Conservation (phyloP, 2,329 filamentous ascomycete genomes). For the Aspergillus calidoustus region DNA sequence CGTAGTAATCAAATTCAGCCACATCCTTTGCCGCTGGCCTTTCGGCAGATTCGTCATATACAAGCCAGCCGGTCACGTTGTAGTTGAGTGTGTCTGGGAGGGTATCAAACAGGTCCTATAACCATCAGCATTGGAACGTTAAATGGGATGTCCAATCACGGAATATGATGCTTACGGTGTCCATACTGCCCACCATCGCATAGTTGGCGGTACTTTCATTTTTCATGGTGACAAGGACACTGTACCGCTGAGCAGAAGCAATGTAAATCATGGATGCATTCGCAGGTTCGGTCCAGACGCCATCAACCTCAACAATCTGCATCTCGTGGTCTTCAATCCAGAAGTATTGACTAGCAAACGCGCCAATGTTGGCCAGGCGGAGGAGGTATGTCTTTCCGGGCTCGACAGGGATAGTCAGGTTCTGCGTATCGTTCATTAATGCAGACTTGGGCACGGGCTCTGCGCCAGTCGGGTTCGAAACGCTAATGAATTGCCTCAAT, state of each 20-base stretch:
- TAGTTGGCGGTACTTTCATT: slow-evolving; percentile 67
- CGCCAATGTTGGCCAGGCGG: slow-evolving; percentile 74
- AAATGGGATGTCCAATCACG: too few species aligned
- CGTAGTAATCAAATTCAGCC: slow-evolving; percentile 66
- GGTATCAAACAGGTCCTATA: slow-evolving; percentile 33
- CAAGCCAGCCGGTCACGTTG: slow-evolving; percentile 67
- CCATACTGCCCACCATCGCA: slow-evolving; percentile 56
- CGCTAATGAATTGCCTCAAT: slow-evolving; percentile 35
- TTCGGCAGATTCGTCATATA: slow-evolving; percentile 47
- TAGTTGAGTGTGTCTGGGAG: slow-evolving; percentile 40
- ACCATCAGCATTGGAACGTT: too few species aligned
- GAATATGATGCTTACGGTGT: slow-evolving; percentile 15
- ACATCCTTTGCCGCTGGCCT: slow-evolving; percentile 33
- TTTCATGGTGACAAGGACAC: slow-evolving; percentile 62
- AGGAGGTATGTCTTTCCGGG: slow-evolving; percentile 75
- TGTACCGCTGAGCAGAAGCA: slow-evolving; percentile 67
- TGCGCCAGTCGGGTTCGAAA: slow-evolving; percentile 58
- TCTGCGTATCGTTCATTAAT: slow-evolving; percentile 70
- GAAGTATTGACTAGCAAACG: slow-evolving; percentile 63
- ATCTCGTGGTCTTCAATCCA: slow-evolving; percentile 61
- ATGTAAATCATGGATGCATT: slow-evolving; percentile 69
- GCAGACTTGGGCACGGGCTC: slow-evolving; percentile 70
- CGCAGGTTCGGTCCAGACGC: slow-evolving; percentile 66
- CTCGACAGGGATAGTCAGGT: slow-evolving; percentile 61
- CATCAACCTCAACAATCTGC: slow-evolving; percentile 73